Evolutionary conservation across 2,329 filamentous ascomycete species (phyloP).

Genomic region (Pestalotiopsis sp.): DNA sequence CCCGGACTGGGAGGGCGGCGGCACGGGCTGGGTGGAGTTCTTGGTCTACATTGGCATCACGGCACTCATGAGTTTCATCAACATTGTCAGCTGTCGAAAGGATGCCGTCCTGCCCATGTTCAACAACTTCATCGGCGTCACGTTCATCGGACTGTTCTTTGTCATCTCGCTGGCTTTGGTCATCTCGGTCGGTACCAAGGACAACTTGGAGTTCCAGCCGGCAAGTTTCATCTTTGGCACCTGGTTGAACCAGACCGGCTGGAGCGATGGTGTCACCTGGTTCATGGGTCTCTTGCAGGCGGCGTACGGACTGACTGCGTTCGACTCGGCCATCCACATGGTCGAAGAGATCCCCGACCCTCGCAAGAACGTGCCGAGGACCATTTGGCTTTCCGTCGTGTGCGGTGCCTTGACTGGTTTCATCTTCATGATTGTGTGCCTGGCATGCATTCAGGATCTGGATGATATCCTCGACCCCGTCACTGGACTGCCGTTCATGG

Average conservation of each 20-base stretch:
- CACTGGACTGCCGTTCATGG: constrained; percentile 49
- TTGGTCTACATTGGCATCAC: constrained; percentile 57
- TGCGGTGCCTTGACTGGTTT: constrained; percentile 52
- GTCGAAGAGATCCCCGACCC: constrained; percentile 59
- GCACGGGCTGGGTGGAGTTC: constrained; percentile 55
- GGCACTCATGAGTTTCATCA: constrained; percentile 49
- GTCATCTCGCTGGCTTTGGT: constrained; percentile 53
- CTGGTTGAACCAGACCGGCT: constrained; percentile 56
- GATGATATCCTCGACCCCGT: constrained; percentile 40
- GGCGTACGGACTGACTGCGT: constrained; percentile 59
- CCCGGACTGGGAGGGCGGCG: constrained; percentile 46
- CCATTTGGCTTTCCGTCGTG: constrained; percentile 55
- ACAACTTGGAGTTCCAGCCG: constrained; percentile 48
- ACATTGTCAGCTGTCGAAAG: constrained; percentile 53
- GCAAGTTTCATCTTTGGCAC: constrained; percentile 54
- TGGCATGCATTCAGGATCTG: constrained; percentile 53
- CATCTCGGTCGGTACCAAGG: constrained; percentile 51
- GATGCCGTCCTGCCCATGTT: constrained; percentile 52
- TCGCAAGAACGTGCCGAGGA: constrained; percentile 50
- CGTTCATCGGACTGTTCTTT: constrained; percentile 55
- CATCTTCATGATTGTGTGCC: constrained; percentile 54
- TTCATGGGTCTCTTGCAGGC: constrained; percentile 60
- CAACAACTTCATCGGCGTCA: constrained; percentile 59
- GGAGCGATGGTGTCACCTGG: constrained; percentile 59
- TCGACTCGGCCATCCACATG: constrained; percentile 62